Base-by-base conservation (phyloP, 1,284 basidiomycete genomes). In the Ganoderma boninense region DNA sequence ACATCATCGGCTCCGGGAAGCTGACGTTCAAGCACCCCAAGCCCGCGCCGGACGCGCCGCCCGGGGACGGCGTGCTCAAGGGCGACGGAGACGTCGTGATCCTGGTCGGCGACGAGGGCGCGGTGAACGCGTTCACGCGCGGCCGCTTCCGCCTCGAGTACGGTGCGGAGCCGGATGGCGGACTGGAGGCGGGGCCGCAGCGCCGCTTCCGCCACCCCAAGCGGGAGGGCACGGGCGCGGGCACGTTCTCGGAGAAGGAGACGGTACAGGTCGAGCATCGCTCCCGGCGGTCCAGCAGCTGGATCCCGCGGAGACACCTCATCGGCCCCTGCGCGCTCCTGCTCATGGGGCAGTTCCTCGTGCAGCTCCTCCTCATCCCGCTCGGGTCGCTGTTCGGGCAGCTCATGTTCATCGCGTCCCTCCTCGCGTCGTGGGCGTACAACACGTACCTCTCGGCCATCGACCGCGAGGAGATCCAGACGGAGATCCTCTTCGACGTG, bases 71-170 rank as follows among this genome's bases (percentile, higher is more conserved):
- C 29, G 61, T 75, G 2, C 69, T 75, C 20, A 60, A 23, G 57
- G 32, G 35, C 16, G 32, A 29, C 16, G 16, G 18, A 26, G 69
- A 59, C 8, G 60, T 71, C 26, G 42, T 73, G n/a, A 63, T 75
- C 18, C 29, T 75, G 44, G 68, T 67, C 32, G 71, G 73, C n/a
- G n/a, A 61, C 2, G 73, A 73, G 59, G 68, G 60, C 14, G 70
- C 71, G 20, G 73, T 75, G 6, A 71, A 66, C 63, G 52, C 73
- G 29, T 29, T 75, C 54, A 75, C 73, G 42, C 69, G 68, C 14
- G 71, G 73, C 26, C 62, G 70, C 26, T 75, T 73, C 67, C 35
- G 29, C 42, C 70, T 75, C 8, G 26, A 59, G 54, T 71, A 64
- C 56, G 32, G 57, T 35, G 38, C 38, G 38, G 38, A 38, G 38